Base-by-base conservation (phyloP, 169 alveolate genomes). In the Plasmodium falciparum region DNA sequence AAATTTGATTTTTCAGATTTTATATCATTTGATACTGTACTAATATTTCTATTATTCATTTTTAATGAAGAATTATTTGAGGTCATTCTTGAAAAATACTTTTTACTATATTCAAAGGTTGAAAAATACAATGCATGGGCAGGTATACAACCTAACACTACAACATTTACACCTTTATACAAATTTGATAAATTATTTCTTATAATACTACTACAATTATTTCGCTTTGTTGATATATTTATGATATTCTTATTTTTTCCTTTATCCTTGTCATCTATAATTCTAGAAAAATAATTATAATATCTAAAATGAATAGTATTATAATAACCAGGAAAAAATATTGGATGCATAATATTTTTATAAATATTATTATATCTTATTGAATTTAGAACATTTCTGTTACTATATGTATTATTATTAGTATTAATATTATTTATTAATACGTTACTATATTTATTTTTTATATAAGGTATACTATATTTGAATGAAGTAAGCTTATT, bases 111-210 rank as follows among this genome's bases (percentile, higher is more conserved):
- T 47, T 80, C 90, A 78, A 70, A 70, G 45, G 91, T 61, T 22
- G 91, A 85, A 88, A 98, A 98, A 93, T 95, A 97, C 13, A 98
- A 78, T 43, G 99, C 99, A 88, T 98, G 99, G n/a, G 99, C 99
- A 2, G 99, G 99, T 83, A 98, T 93, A 88, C 99, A 97, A 4
- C 99, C 99, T 43, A 95, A 88, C n/a, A 98, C 97, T 33, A 97
- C 98, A 11, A 97, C 99, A 17, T 96, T 91, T 61, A 95, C 97
- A 43, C 99, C 99, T 72, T 97, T 95, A 92, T 95, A 97, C 72
- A 93, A 94, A 73, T 93, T 62, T 33, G 89, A 13, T 22, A 94
- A 59, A 56, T 97, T 97, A 63, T 92, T 93, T 69, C 93, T 88
- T 70, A 88, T 94, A 58, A 94, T 66, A 3, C 93, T 70, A 3